A percentile compares a stretch with the other conserved stretches of the same genome.
These are phyloP conservation scores for Pseudophaeomoniella oleicola DNA, from an alignment of 2,329 filamentous ascomycete species.

Conservation along the genomic window DNA sequence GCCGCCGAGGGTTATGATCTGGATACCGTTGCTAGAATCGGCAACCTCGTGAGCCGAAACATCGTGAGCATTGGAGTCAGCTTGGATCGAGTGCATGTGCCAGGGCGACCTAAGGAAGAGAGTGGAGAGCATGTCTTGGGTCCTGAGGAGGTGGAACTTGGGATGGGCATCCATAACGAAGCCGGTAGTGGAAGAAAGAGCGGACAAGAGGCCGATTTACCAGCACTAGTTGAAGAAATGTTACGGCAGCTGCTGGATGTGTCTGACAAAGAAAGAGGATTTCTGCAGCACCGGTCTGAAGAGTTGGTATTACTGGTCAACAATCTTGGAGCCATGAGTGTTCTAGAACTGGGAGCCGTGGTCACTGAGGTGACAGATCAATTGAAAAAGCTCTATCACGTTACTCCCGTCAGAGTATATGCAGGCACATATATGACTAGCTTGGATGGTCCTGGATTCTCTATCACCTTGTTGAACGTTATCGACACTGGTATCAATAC, in stretches of 20 bases:
- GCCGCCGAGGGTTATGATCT: slow-evolving; percentile 32
- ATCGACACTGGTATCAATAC: slow-evolving; percentile 37
- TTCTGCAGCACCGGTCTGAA: slow-evolving; percentile 19
- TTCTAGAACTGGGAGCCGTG: slow-evolving; percentile 41
- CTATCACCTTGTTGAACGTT: slow-evolving; percentile 21
- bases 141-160: slow-evolving; percentile 43
- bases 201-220: not conserved
- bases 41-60: slow-evolving; percentile 33
- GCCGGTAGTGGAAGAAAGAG: slow-evolving; percentile 25
- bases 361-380: slow-evolving; percentile 39
- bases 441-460: slow-evolving; percentile 4
- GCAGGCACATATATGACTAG: slow-evolving; percentile 3
- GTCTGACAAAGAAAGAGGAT: slow-evolving; percentile 3
- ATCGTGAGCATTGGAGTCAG: slow-evolving; percentile 45
- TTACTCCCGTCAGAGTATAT: slow-evolving; percentile 14
- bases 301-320: slow-evolving; percentile 40
- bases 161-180: slow-evolving; percentile 54
- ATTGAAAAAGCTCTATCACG: slow-evolving; percentile 31
- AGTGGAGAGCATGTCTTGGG: slow-evolving; percentile 32
- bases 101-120: slow-evolving; percentile 23
- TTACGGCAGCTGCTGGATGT: slow-evolving; percentile 31
- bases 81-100: slow-evolving; percentile 47
- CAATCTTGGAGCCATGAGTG: slow-evolving; percentile 46
- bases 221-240: slow-evolving; percentile 7
- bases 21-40: slow-evolving; percentile 36